Conservation (phyloP, 495 filamentous ascomycete species). For the Aspergillus funiculosus region DNA sequence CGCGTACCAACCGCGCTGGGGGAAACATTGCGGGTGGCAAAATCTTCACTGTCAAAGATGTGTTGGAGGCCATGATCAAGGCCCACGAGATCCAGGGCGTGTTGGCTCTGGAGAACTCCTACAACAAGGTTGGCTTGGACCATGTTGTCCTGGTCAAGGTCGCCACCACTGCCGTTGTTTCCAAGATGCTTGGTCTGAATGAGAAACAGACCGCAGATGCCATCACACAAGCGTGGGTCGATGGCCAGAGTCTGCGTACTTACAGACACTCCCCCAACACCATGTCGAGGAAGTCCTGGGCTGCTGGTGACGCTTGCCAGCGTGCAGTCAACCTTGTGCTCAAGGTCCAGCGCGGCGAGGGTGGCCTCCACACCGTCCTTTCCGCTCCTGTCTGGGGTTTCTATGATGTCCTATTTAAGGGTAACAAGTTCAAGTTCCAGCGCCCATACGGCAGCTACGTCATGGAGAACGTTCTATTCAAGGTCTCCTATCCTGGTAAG, state of each 20-base stretch:
- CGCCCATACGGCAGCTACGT: constrained; percentile 95
- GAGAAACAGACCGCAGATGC: constrained; percentile 92
- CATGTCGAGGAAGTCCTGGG: constrained; percentile 99
- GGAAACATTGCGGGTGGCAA: constrained; percentile 81
- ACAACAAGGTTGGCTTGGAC: constrained; percentile 95
- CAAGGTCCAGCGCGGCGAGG: constrained; percentile 89
- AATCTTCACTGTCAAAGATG: constrained; percentile 78
- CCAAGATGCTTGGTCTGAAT: constrained; percentile 84
- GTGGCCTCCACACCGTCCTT: constrained; percentile 85
- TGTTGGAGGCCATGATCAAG: constrained; percentile 98
- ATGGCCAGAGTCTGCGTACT: constrained; percentile 91
- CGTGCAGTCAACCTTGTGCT: constrained; percentile 90
- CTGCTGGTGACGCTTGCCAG: constrained; percentile 95
- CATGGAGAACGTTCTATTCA: constrained; percentile 99
- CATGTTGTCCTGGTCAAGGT: constrained; percentile 98
- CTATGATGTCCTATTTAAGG: constrained; percentile 96
- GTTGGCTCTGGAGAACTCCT: constrained; percentile 93
- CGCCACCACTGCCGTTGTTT: constrained; percentile 86
- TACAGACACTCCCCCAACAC: constrained; percentile 97
- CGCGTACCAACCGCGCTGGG: constrained; percentile 88
- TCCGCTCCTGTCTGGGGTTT: constrained; percentile 95
- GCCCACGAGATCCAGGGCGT: constrained; percentile 99
- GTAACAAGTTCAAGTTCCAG: constrained; percentile 93
- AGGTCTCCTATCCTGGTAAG: constrained; percentile 93
- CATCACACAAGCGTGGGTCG: constrained; percentile 94